These are phyloP conservation scores for Phaeophleospora eucalypticola DNA, from an alignment of 2,329 filamentous ascomycete genomes.

Conservation along the genomic window DNA sequence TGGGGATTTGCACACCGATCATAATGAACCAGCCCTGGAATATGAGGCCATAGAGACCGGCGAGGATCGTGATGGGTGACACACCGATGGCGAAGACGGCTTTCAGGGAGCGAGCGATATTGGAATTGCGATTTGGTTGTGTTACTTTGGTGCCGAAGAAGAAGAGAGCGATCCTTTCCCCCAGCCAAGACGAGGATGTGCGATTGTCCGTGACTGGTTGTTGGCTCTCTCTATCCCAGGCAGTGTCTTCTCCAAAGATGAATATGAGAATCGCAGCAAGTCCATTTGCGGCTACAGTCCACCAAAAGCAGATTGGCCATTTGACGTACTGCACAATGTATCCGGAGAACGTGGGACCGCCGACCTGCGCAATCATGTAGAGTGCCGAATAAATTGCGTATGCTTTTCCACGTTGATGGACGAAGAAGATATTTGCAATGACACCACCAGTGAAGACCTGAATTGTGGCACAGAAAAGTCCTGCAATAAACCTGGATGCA, in stretches of 20 bases:
- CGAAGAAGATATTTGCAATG: constrained; percentile 9
- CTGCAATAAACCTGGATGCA: constrained; percentile 5
- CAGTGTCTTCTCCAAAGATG: constrained; percentile 7
- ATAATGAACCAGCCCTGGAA: constrained; percentile 4
- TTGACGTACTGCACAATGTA: constrained; percentile 3
- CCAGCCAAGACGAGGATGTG: not conserved
- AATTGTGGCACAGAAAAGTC: constrained; percentile 4
- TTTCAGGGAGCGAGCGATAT: not conserved
- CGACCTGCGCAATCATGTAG: constrained; percentile 3
- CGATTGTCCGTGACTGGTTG: not conserved
- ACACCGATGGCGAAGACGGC: constrained; percentile 1
- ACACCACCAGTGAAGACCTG: constrained; percentile 4
- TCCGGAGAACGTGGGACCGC: constrained; percentile 4
- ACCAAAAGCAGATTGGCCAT: constrained; percentile 5
- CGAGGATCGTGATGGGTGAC: not conserved
- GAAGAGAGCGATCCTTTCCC: not conserved
- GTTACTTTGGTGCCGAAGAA: constrained; percentile 3
- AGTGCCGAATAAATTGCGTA: constrained; percentile 1
- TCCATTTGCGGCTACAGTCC: constrained; percentile 3
- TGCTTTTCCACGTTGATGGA: constrained; percentile 8
- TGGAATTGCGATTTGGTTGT: constrained; percentile 1
- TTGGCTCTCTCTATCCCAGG: not conserved
- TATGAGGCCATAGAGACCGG: constrained; percentile 4
- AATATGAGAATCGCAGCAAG: constrained; percentile 1
- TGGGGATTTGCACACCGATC: constrained; percentile 1